Evolutionary conservation across 208 protist genomes (phyloP).

Genomic region (Tritrichomonas musculus): DNA sequence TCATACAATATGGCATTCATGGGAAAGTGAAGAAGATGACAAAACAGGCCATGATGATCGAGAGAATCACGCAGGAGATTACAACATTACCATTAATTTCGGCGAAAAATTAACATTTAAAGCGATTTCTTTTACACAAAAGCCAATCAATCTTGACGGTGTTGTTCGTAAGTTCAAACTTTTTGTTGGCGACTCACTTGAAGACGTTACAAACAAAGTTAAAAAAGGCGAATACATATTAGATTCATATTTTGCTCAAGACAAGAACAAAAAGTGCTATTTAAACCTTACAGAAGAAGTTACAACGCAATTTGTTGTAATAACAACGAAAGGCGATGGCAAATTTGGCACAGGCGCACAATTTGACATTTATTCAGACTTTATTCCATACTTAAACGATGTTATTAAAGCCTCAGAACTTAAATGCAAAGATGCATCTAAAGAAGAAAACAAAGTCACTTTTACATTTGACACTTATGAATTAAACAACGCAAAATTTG

Average conservation of each 20-base stretch:
- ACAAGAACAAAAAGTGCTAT: not conserved
- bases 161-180: not conserved
- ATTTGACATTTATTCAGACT: not conserved
- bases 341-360: not conserved
- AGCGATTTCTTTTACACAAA: not conserved
- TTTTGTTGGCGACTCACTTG: not conserved
- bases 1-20: not conserved
- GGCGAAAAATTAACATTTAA: not conserved
- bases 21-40: not conserved
- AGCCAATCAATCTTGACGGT: not conserved
- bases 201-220: not conserved
- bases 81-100: not conserved
- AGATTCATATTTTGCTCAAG: too few relatives aligned
- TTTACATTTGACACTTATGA: not conserved
- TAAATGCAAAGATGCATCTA: too few relatives aligned
- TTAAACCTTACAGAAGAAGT: not conserved
- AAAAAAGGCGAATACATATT: too few relatives aligned
- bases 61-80: not conserved
- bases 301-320: not conserved
- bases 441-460: not conserved
- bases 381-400: not conserved
- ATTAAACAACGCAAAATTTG: not conserved
- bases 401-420: not conserved
- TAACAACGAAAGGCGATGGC: not conserved
- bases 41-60: not conserved